Base-by-base conservation (phyloP, 2,329 filamentous ascomycete genomes). In the Periconia sp. region DNA sequence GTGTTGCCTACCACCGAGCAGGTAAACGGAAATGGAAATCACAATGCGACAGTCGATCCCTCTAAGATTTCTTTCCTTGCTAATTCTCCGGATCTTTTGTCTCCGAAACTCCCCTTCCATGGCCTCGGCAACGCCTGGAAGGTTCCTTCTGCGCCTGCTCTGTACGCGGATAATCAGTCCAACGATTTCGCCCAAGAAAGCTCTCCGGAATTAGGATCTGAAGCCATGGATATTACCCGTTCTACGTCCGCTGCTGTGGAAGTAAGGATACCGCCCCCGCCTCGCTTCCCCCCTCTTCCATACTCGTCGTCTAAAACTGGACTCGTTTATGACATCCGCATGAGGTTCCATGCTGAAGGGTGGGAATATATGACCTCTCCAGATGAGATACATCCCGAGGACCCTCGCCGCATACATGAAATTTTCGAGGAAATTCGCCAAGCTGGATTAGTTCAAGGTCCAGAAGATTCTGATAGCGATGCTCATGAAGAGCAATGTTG, bases 301-400 rank as follows among this genome's bases (percentile, higher is more conserved):
- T 63, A 66, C 33, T 54, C 61, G 17, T 61, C 64, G 3, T 58
- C 53, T 19, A 67, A 56, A 47, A 76, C 76, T 7, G 76, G 76
- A 0, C 61, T 79, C 2, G 74, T 79, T 54, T 99, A 97, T 66
- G 94, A 99, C 73, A 85, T 89, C 43, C 84, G 92, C 22, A 99
- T 99, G 94, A 90, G 94, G 48, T 87, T 95, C 48, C 94, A 99
- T 67, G 88, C 91, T 40, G 95, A 96, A 65, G 75, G 78, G 3
- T 73, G 75, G 3, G 70, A 75, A 13, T 47, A 58, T 21, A 56
- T 54, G 40, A 50, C 60, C 0, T 66, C 68, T 19, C 79, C 80
- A 1, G 81, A 85, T 34, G 87, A 92, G 16, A 86, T 95, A 16
- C 94, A 99, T 62, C 94, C 94, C 0, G 94, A 99, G 69, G 94